phyloP scores from a whole-genome alignment of 2,329 filamentous ascomycete genomes.

The Lasiodiplodia sp. region DNA sequence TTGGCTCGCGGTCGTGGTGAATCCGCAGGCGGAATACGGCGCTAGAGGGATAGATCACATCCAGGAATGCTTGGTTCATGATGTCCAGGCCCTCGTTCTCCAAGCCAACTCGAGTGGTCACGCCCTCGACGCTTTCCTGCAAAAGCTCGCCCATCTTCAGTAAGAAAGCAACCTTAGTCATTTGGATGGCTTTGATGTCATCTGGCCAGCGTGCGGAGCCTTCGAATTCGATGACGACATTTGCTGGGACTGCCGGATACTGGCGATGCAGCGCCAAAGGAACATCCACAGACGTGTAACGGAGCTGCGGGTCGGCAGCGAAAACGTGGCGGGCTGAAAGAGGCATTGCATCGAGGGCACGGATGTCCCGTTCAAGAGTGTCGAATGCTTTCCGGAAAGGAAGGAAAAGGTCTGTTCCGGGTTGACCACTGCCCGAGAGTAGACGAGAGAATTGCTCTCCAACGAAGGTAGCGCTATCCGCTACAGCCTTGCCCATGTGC shows the following conservation, averaged over 20 bases:
- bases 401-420: conserved; percentile 67
- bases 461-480: conserved; percentile 56
- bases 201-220: conserved; percentile 94
- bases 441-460: conserved; percentile 57
- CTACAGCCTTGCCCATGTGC: conserved; percentile 69
- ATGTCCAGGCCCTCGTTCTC: conserved; percentile 75
- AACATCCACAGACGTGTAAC: conserved; percentile 71
- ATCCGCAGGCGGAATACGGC: conserved; percentile 85
- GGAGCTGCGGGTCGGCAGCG: conserved; percentile 73
- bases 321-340: conserved; percentile 84
- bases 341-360: conserved; percentile 81
- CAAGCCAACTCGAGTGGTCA: conserved; percentile 76
- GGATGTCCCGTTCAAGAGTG: conserved; percentile 77
- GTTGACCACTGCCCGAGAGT: conserved; percentile 47
- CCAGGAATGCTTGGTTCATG: conserved; percentile 82
- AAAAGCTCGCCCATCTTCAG: conserved; percentile 76
- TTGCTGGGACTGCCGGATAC: conserved; percentile 64
- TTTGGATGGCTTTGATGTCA: conserved; percentile 86
- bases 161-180: conserved; percentile 90
- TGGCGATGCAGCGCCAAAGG: conserved; percentile 59
- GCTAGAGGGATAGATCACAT: conserved; percentile 76
- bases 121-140: conserved; percentile 65
- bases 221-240: conserved; percentile 89
- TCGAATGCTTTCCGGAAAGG: conserved; percentile 73
- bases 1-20: conserved; percentile 86